Evolutionary conservation across 129 eudicot species (phyloP), one percentile per base, ranked within the genome.

Genomic region (Chrysanthemum makinoi): DNA sequence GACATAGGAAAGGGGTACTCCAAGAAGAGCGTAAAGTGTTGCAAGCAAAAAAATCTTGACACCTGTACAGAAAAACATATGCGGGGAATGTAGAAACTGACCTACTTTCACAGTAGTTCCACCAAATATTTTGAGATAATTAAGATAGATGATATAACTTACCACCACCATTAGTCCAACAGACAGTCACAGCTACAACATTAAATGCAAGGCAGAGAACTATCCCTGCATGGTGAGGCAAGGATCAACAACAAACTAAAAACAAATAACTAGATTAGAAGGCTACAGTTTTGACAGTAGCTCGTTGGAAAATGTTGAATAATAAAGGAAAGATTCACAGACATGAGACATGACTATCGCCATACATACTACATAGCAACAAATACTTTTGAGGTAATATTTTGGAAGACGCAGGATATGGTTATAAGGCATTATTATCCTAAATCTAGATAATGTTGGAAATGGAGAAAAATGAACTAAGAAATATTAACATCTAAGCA

Each of bases 111-210:
- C 19, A 39, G 54, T 49, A 17, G 33, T 51, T 6, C 44, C 35
- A 51, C 61, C 33, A 54, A 30, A 54, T 19, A 22, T n/a, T 13
- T 20, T 62, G 39, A 70, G 17, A 39, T 2, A 59, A 51, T 39
- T 39, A 39, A 39, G 46, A 7, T 39, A 8, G 10, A 6, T 35
- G 8, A 35, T 35, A 35, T 39, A 62, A 73, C 87, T 77, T 80
- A 89, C 98, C 98, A 81, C 98, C 98, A 66, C 95, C 95, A 61
- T 68, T 82, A 33, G 86, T 86, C 98, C 98, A 94, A 73, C 96
- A 87, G 56, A 89, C 90, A 64, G 66, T 87, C 69, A 89, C 87
- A 2, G 98, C 98, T 68, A 89, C 65, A 24, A 94, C 72, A 52
- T 94, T 94, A 80, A 81, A 94, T 15, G 77, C 78, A 56, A 94